A percentile compares a stretch with the other conserved stretches of the same genome.
Evolutionary conservation across 192 early-diverging fungal genomes (phyloP).

Genomic region (Backusella circina): DNA sequence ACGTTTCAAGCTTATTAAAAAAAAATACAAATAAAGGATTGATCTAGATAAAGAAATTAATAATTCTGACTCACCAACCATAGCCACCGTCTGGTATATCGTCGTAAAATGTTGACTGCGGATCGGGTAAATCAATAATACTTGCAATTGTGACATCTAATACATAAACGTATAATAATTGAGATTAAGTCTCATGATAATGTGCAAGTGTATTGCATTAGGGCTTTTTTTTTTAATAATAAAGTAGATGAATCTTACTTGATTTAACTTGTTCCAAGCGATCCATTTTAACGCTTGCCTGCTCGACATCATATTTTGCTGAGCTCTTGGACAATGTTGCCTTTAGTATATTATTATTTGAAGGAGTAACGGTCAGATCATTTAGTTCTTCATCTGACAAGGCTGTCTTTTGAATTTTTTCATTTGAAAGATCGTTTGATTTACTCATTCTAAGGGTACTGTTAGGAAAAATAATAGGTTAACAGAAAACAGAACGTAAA

Average conservation of each 20-base stretch:
- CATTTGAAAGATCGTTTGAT: neutral
- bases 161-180: neutral
- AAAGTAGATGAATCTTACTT: neutral
- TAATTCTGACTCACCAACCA: constrained; percentile 7
- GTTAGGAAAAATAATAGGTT: neutral
- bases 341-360: neutral
- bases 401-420: neutral
- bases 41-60: neutral
- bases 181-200: neutral
- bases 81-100: constrained; percentile 13
- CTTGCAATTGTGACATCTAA: constrained; percentile 7
- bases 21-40: neutral
- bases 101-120: neutral
- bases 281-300: neutral
- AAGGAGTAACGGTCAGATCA: constrained; percentile 1
- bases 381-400: neutral
- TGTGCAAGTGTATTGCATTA: neutral
- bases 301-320: neutral
- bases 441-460: neutral
- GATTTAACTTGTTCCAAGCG: neutral
- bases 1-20: neutral
- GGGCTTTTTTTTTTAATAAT: neutral
- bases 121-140: constrained; percentile 1
- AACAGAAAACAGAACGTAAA: neutral
- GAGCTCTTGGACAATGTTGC: neutral